These are phyloP conservation scores for Nicotiana knightiana DNA, from an alignment of 257 asterid species.

Conservation along the genomic window DNA sequence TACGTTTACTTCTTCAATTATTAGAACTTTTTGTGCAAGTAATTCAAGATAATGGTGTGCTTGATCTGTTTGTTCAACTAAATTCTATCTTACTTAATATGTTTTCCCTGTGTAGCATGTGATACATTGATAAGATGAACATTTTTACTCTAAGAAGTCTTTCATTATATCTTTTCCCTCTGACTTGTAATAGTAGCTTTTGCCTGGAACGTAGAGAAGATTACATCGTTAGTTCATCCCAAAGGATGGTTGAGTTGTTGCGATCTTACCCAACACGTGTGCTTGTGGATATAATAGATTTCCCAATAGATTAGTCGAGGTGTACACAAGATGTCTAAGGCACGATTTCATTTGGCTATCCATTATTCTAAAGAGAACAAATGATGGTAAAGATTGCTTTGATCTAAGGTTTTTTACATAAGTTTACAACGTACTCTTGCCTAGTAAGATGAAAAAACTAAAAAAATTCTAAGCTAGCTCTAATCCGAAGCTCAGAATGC, in stretches of 20 bases:
- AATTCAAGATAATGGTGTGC: too few relatives aligned
- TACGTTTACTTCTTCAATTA: not conserved
- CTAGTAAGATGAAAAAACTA: not conserved
- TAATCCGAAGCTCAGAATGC: not conserved
- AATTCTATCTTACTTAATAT: not conserved
- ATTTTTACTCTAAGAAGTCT: too few relatives aligned
- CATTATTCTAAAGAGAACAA: not conserved
- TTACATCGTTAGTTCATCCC: not conserved
- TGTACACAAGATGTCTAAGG: not conserved
- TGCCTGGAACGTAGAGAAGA: too few relatives aligned
- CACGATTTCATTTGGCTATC: not conserved
- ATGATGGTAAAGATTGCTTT: not conserved
- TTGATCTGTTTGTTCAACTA: not conserved
- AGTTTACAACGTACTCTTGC: not conserved
- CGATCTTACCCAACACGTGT: not conserved
- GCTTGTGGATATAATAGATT: not conserved
- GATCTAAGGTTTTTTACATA: not conserved
- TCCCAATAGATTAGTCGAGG: not conserved
- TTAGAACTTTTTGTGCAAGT: not conserved
- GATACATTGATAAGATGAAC: too few relatives aligned
- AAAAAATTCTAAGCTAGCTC: not conserved
- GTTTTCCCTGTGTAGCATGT: not conserved
- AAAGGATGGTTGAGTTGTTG: too few relatives aligned
- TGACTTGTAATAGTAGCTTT: too few relatives aligned
- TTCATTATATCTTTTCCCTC: too few relatives aligned